phyloP scores from a whole-genome alignment of 345 rosid genomes.

The Boechera divaricarpa region DNA sequence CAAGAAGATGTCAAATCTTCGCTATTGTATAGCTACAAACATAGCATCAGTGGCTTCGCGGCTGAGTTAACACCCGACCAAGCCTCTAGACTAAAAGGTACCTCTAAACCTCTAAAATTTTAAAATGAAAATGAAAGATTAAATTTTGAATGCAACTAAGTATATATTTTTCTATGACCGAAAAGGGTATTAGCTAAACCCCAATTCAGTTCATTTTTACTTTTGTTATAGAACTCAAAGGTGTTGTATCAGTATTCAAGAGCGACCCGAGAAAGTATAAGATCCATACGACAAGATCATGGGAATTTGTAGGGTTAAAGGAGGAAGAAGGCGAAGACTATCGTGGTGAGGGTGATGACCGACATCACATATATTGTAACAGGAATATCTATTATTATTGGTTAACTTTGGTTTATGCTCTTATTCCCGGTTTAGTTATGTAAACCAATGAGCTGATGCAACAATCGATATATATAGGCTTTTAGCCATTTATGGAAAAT shows the following conservation, averaged over 20 bases:
- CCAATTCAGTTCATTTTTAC: neutral
- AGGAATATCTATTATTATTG: too few species aligned
- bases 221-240: constrained; percentile 52
- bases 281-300: constrained; percentile 74
- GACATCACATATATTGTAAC: neutral
- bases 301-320: constrained; percentile 74
- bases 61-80: constrained; percentile 64
- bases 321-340: constrained; percentile 34
- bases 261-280: constrained; percentile 52
- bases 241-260: constrained; percentile 56
- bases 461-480: too few species aligned
- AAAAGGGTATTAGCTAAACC: neutral
- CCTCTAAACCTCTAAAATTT: neutral
- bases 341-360: constrained; percentile 23
- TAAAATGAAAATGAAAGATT: too few species aligned
- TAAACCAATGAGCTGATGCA: too few species aligned
- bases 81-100: constrained; percentile 58
- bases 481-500: too few species aligned
- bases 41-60: constrained; percentile 75
- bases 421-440: too few species aligned
- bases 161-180: neutral
- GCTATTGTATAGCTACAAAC: constrained; percentile 78
- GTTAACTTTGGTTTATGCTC: too few species aligned
- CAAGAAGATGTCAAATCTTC: constrained; percentile 62
- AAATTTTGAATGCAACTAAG: neutral